Conservation (phyloP, 78 protist species). For the Dictyostelium intermedium region DNA sequence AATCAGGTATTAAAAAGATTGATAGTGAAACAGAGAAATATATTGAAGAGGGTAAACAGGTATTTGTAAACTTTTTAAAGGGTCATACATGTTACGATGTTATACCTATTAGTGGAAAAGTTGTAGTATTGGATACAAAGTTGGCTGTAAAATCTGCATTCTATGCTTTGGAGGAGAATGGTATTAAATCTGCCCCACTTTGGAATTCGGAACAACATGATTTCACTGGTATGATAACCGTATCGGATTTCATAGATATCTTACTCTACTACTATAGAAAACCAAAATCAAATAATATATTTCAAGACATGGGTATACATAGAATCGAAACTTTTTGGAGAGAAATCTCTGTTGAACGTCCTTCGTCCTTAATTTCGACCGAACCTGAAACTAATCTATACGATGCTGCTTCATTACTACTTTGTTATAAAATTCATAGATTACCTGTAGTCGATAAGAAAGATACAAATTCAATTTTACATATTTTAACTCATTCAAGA, state of each 20-base stretch:
- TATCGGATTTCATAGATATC: constrained; percentile 79
- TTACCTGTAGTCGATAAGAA: constrained; percentile 68
- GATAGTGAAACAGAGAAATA: not conserved
- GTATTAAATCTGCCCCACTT: constrained; percentile 79
- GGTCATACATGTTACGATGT: constrained; percentile 74
- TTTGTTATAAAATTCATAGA: constrained; percentile 65
- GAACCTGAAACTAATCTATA: constrained; percentile 74
- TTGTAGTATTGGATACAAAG: constrained; percentile 70
- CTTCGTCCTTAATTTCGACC: constrained; percentile 37
- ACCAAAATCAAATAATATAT: constrained; percentile 76
- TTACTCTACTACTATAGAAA: constrained; percentile 64
- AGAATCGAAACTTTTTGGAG: constrained; percentile 79
- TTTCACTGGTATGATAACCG: constrained; percentile 80
- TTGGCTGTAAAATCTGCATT: constrained; percentile 66
- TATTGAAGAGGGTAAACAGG: constrained; percentile 28
- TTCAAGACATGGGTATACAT: constrained; percentile 79
- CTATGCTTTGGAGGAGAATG: constrained; percentile 79
- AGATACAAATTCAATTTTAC: constrained; percentile 75
- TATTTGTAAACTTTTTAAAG: constrained; percentile 63
- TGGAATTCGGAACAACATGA: constrained; percentile 65
- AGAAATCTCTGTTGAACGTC: constrained; percentile 58
- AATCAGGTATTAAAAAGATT: not conserved
- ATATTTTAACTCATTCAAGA: constrained; percentile 79
- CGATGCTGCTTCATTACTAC: constrained; percentile 39
- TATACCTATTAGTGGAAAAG: constrained; percentile 76